Evolutionary conservation across 176 grass and related monocot species (phyloP), one percentile per base, ranked within the genome.

Genomic region (Oryza coarctata): DNA sequence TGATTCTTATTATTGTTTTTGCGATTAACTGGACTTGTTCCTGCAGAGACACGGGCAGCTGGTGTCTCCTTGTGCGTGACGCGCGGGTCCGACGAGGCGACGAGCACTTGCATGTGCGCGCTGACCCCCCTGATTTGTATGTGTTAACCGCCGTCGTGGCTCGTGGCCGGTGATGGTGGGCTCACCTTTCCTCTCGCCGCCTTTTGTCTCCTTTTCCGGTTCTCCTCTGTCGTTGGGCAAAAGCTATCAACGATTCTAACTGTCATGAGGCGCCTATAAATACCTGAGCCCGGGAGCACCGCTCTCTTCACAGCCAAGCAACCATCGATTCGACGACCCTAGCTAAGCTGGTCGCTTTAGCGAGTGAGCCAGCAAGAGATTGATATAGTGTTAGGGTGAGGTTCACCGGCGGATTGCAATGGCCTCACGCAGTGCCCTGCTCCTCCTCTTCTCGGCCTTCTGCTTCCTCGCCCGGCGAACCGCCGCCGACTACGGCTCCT

Each of bases 241-340:
- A 88, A 80, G 79, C 12, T 60, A 82, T 63, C 75, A 87, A 90
- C 86, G 74, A 90, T 79, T 91, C 92, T 81, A 83, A 87, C 89
- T 60, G 85, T 76, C 76, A 79, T 52, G 77, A 40, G 77, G 69
- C 38, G 81, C 77, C 83, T 94, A 91, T 94, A 94, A 84, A 73
- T 91, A 82, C 31, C 11, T 78, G 32, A 52, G n/a, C 70, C 63
- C 22, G 58, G 71, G 52, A 35, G 64, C 84, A 60, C 67, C 80
- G n/a, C 80, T 86, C 89, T 73, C 92, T 91, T 91, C 88, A 91
- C 89, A 39, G 23, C 68, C 83, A 94, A 94, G 69, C 76, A 89
- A 90, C 74, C 63, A 77, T 82, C 79, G 30, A 74, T 80, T 47
- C 70, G 9, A 8, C 70, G 9, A 8, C 20, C 11, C 62, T 62